Conservation (phyloP, 805 yeast genomes). For the Wickerhamiella hasegawae region DNA sequence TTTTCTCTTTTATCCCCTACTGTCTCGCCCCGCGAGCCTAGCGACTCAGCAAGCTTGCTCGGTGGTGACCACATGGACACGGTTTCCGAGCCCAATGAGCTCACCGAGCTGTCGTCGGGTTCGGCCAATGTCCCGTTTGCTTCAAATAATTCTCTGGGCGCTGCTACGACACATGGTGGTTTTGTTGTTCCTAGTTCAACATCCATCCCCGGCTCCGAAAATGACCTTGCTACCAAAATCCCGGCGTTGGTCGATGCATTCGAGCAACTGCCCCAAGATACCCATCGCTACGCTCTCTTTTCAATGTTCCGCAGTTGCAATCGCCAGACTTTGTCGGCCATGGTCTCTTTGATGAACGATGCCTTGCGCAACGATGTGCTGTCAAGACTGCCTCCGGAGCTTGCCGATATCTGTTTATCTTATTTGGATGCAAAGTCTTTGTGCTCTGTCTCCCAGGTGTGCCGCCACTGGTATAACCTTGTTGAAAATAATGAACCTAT, state of each 20-base stretch:
- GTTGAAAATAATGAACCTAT: conserved; percentile 42
- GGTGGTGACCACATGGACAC: background rate
- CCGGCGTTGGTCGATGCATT: conserved; percentile 19
- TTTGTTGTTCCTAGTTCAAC: too few relatives aligned
- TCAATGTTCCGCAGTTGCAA: conserved; percentile 41
- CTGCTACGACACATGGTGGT: too few relatives aligned
- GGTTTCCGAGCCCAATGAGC: background rate
- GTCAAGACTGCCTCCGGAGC: conserved; percentile 55
- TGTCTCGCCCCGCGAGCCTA: conserved; percentile 3
- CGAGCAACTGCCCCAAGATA: conserved; percentile 27
- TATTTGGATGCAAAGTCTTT: conserved; percentile 50
- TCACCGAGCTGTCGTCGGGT: background rate
- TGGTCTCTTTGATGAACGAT: conserved; percentile 34
- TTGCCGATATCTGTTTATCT: conserved; percentile 46
- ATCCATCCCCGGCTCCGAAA: conserved; percentile 1
- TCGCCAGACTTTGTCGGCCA: conserved; percentile 43
- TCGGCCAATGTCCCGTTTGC: background rate
- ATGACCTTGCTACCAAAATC: conserved; percentile 8
- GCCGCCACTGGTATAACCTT: conserved; percentile 51
- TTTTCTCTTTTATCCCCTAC: conserved; percentile 2
- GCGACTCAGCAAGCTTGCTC: background rate
- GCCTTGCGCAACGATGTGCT: conserved; percentile 62
- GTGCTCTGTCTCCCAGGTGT: conserved; percentile 45
- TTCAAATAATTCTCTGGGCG: background rate
- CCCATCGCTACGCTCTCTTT: conserved; percentile 35